These are phyloP conservation scores for Paracoccidioides brasiliensis DNA, from an alignment of 2,329 filamentous ascomycete species.

Conservation along the genomic window DNA sequence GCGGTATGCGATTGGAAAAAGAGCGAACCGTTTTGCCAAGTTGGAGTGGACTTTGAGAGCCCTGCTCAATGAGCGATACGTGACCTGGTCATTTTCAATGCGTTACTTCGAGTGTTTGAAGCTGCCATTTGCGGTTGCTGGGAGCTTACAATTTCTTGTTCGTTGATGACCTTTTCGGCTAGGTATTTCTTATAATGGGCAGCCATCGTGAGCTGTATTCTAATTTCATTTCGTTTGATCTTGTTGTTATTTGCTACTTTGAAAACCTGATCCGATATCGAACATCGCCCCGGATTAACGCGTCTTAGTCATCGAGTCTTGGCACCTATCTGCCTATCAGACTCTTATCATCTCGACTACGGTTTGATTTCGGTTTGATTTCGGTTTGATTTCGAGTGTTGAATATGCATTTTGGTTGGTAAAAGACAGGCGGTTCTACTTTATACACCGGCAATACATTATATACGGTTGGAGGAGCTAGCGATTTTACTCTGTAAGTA, in stretches of 20 bases:
- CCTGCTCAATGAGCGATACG: conserved; percentile 73
- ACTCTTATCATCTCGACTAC: no score
- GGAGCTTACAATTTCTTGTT: conserved; percentile 53
- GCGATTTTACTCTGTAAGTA: no score
- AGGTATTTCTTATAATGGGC: conserved; percentile 57
- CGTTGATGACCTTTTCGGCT: conserved; percentile 61
- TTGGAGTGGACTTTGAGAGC: conserved; percentile 75
- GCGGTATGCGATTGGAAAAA: background rate
- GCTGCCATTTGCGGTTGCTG: background rate
- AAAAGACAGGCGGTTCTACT: no score
- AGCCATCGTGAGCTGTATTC: conserved; percentile 22
- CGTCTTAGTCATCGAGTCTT: conserved; percentile 31
- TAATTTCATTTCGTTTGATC: background rate
- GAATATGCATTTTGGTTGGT: no score
- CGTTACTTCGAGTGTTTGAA: conserved; percentile 1
- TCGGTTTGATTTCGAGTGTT: no score
- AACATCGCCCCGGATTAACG: no score
- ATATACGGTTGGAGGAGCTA: no score
- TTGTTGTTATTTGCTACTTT: background rate
- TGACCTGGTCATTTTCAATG: conserved; percentile 45
- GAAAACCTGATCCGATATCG: background rate
- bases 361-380: no score
- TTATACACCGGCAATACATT: no score
- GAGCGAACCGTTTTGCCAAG: conserved; percentile 67
- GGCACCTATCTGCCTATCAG: conserved; percentile 12